phyloP scores from a whole-genome alignment of 768 basidiomycete genomes.

The Hericium alpestre region DNA sequence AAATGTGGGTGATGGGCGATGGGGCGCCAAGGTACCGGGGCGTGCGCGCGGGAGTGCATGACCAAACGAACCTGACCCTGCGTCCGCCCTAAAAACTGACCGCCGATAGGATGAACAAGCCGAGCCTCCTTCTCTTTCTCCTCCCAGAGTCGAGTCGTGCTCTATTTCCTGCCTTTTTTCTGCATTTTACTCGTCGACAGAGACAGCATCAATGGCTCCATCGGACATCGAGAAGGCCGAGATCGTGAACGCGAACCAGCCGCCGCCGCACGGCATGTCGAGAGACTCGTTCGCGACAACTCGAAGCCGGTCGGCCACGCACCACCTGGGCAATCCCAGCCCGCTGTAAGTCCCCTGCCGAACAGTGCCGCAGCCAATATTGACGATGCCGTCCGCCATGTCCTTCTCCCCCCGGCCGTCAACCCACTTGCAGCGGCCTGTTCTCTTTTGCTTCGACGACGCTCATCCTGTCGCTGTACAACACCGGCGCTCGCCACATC shows the following conservation, averaged over 20 bases:
- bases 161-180: neutral
- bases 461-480: slow-evolving; percentile 68
- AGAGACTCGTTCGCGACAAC: neutral
- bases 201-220: neutral
- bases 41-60: neutral
- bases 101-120: neutral
- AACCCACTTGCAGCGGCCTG: slow-evolving; percentile 58
- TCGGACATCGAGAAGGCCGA: neutral
- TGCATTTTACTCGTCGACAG: neutral
- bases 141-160: no score
- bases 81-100: neutral
- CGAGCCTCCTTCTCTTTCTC: neutral
- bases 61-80: neutral
- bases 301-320: neutral
- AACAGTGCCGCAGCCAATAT: no score
- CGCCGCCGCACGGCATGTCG: neutral
- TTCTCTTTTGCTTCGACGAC: slow-evolving; percentile 81
- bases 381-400: neutral
- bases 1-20: no score
- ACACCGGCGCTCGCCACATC: slow-evolving; percentile 46
- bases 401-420: neutral
- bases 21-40: neutral
- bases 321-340: neutral
- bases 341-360: neutral
- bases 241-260: neutral